Base-by-base conservation (phyloP, 1,139 yeast genomes). In the Blastobotrys aristatus region DNA sequence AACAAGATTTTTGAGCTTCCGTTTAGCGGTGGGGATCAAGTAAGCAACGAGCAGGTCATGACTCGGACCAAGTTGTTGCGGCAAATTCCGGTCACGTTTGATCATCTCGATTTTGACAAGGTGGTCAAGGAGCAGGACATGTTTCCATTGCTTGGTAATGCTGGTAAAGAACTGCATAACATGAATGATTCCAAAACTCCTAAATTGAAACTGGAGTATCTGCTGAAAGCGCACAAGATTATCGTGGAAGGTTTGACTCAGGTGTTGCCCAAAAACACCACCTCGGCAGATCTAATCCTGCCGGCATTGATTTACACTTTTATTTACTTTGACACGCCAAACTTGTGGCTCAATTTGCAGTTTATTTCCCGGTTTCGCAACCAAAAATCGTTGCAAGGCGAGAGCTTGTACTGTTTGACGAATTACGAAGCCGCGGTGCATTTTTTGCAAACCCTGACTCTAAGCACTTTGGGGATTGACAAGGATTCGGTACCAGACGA, bases 371-470 rank as follows among this genome's bases (percentile, higher is more conserved):
- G 84, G 42, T 82, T 80, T 61, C 69, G 84, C 44, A 77, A 79
- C 50, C 67, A 69, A 32, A 60, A 64, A 22, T 67, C 71, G 17
- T 57, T 75, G 35, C 66, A 65, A 24, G 82, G 82, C 24, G 80
- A 78, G 52, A 69, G 77, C 24, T 62, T 77, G 26, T 82, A 79
- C 59, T 79, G 81, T 44, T 61, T 80, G 42, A 82, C 87, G 1
- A 82, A 82, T 58, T 65, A 79, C 43, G 86, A 81, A 56, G 88
- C 88, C 0, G 77, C 84, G 2, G 64, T 80, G 17, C 73, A 74
- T 18, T 79, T 78, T 52, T 56, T 79, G n/a, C 75, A 75, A 39
- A 68, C 74, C 16, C 69, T 75, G 3, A 70, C 76, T 2, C 51
- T 72, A 6, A 69, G 66, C 22, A 73, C 75, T 47, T 60, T 77